These are phyloP conservation scores for Beta corolliflora DNA, from an alignment of 179 eudicot species.

Conservation along the genomic window DNA sequence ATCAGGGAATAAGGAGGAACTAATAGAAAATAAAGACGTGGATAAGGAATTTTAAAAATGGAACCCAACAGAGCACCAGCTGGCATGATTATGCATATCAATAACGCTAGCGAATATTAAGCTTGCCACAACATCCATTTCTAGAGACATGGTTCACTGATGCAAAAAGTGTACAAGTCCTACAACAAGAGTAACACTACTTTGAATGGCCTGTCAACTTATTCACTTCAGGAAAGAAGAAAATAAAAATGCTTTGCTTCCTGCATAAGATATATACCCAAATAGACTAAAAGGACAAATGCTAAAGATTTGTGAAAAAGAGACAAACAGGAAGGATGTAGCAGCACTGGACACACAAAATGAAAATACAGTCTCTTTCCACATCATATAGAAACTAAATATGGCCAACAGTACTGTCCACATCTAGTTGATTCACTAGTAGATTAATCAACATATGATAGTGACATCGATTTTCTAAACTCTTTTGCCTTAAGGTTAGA, in stretches of 20 bases:
- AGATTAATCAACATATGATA: not conserved
- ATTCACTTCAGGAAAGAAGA: not conserved
- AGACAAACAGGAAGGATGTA: not conserved
- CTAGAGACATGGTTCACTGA: not conserved
- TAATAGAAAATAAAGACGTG: not conserved
- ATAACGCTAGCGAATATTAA: not conserved
- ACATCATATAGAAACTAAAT: not conserved
- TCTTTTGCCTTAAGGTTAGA: not conserved
- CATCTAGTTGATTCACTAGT: not conserved
- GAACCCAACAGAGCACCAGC: not conserved
- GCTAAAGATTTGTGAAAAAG: too few species aligned
- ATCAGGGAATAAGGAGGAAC: not conserved
- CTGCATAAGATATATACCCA: too few species aligned
- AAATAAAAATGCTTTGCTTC: too few species aligned
- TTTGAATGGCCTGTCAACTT: not conserved
- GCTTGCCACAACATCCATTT: not conserved
- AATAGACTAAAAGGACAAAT: too few species aligned
- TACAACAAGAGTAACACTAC: not conserved
- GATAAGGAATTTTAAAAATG: not conserved
- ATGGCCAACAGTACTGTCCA: too few species aligned
- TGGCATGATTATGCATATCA: not conserved
- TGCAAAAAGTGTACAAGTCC: not conserved
- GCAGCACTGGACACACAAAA: not conserved
- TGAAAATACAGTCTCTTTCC: not conserved
- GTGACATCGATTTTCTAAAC: not conserved